Base-by-base conservation (phyloP, 1,284 basidiomycete genomes). In the Butyriboletus regius region DNA sequence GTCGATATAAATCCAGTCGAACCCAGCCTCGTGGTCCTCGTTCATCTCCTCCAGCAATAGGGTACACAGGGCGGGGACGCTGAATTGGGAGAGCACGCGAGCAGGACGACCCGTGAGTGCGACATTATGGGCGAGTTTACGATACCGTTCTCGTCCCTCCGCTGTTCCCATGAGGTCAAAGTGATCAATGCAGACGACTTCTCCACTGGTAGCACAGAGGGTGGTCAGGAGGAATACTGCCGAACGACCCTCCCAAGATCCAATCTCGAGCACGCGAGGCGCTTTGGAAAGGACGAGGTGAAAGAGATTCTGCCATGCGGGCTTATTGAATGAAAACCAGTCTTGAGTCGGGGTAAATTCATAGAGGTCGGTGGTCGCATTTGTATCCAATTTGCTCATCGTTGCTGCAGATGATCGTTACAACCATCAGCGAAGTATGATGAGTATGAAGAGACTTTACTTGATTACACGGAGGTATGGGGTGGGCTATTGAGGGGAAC, bases 211-310 rank as follows among this genome's bases (percentile, higher is more conserved):
- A n/a, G 60, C 61, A 59, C 76, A 79, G 37, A 81, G 71, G 34
- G 74, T 70, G 8, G 61, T 68, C 36, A 77, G 67, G 33, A 79
- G 66, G 63, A 77, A 81, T 20, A 78, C 72, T 17, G 76, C 78
- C 0, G 79, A 81, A 42, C 79, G 74, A 18, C 79, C 80, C 62
- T 82, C 79, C 78, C 79, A 82, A 14, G 76, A 78, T 5, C 80
- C 78, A n/a, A 82, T 78, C 59, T 81, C 79, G 13, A 81, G 72
- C 7, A 67, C 72, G 14, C 78, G 72, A 12, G 78, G 77, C 1
- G 58, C 50, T 15, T 60, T 37, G 8, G 71, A 62, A 1, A 44
- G 42, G 48, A 80, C 61, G 31, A 67, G 61, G 7, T 67, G 59
- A 48, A 79, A 72, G 22, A 77, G 59, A 7, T 47, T 22, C 15